phyloP scores from a whole-genome alignment of 176 grass and related monocot species.

The Aechmea fasciata region DNA sequence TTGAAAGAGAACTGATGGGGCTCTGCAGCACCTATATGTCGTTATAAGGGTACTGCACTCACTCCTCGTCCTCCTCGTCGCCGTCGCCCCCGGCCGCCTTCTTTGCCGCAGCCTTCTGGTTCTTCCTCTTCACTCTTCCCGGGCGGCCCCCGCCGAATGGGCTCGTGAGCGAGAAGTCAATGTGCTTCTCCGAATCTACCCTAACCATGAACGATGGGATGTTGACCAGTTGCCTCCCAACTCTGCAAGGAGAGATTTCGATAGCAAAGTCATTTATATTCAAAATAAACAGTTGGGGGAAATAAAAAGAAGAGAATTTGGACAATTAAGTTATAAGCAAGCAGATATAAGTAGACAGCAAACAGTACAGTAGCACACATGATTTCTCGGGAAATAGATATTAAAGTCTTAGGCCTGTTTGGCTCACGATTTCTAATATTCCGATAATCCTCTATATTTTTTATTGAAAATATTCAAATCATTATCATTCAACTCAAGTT shows the following conservation, averaged over 20 bases:
- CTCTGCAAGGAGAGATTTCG: conserved; percentile 23
- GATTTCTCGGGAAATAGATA: no score
- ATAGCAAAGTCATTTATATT: not conserved
- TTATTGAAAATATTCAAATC: no score
- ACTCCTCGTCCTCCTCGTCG: conserved; percentile 36
- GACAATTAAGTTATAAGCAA: not conserved
- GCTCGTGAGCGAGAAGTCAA: conserved; percentile 62
- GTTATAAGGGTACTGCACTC: conserved; percentile 1
- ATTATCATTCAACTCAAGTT: no score
- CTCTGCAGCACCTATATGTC: not conserved
- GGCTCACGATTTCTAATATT: no score
- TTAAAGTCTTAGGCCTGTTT: no score
- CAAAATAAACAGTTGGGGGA: not conserved
- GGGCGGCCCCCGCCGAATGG: conserved; percentile 46
- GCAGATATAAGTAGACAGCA: not conserved
- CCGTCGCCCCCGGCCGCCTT: conserved; percentile 26
- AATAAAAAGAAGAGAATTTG: not conserved
- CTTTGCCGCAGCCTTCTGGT: conserved; percentile 29
- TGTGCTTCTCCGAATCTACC: conserved; percentile 63
- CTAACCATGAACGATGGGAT: conserved; percentile 67
- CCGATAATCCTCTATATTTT: no score
- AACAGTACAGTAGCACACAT: not conserved
- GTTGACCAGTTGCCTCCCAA: conserved; percentile 68
- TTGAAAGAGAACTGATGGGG: no score
- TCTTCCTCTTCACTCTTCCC: conserved; percentile 59